A percentile compares a stretch with the other conserved stretches of the same genome.
Conservation (phyloP, 2,329 filamentous ascomycete genomes). For the Hypomyces rosellus region DNA sequence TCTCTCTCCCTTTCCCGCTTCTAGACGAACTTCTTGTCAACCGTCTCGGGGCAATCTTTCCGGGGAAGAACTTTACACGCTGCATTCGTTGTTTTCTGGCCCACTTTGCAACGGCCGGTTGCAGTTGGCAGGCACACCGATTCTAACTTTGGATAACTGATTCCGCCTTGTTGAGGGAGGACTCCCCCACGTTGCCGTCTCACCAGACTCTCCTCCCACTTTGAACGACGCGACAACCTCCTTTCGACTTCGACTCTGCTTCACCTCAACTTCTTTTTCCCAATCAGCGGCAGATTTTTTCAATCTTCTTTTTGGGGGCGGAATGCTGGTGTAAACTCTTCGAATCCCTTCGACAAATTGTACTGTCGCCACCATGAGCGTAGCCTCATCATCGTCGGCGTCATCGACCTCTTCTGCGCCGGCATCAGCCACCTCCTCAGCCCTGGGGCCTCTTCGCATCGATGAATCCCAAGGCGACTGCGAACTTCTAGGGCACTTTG, state of each 20-base stretch:
- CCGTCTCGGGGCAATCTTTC: too few species aligned
- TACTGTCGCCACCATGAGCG: neutral
- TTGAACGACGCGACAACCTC: neutral
- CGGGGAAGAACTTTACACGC: too few species aligned
- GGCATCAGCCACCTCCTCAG: conserved; percentile 15
- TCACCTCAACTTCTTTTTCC: neutral
- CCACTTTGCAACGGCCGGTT: too few species aligned
- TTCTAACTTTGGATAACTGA: too few species aligned
- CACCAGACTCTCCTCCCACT: neutral
- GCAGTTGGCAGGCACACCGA: too few species aligned
- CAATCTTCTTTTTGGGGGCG: too few species aligned
- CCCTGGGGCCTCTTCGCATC: conserved; percentile 17
- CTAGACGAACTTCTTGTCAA: too few species aligned
- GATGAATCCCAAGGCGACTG: conserved; percentile 66
- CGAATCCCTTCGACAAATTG: neutral
- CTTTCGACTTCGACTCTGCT: neutral
- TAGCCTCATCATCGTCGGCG: neutral
- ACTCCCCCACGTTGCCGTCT: too few species aligned
- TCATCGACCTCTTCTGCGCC: conserved; percentile 4
- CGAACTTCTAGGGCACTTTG: conserved; percentile 81
- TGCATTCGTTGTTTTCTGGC: too few species aligned
- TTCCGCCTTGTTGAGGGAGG: too few species aligned
- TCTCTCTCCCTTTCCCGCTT: too few species aligned
- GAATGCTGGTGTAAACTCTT: too few species aligned
- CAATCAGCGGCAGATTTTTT: neutral